phyloP scores from a whole-genome alignment of 2,329 filamentous ascomycete genomes.

The Alternaria triticimaculans region DNA sequence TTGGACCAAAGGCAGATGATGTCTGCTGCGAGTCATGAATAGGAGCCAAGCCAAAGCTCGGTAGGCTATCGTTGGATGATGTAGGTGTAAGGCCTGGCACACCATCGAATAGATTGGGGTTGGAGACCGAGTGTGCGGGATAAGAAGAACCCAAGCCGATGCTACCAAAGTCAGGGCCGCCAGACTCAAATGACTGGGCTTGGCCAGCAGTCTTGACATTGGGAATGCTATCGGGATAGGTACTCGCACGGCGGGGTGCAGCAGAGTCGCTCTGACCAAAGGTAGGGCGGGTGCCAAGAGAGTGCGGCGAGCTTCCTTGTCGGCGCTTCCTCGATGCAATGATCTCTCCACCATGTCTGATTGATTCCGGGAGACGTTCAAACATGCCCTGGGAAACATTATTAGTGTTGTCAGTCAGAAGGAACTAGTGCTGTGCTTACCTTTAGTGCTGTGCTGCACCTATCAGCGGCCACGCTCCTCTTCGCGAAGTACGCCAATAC shows the following conservation, averaged over 20 bases:
- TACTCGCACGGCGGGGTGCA: conserved; percentile 41
- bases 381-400: conserved; percentile 70
- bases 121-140: conserved; percentile 34
- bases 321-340: conserved; percentile 47
- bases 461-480: conserved; percentile 86
- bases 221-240: conserved; percentile 45
- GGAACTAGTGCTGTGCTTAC: conserved; percentile 57
- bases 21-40: conserved; percentile 34
- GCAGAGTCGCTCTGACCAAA: conserved; percentile 33
- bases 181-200: conserved; percentile 34
- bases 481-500: conserved; percentile 80
- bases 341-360: conserved; percentile 58
- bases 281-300: conserved; percentile 32
- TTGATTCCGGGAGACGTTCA: conserved; percentile 76
- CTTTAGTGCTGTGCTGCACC: conserved; percentile 78
- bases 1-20: conserved; percentile 36
- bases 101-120: conserved; percentile 38
- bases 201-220: conserved; percentile 35
- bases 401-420: conserved; percentile 13
- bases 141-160: conserved; percentile 38
- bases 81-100: conserved; percentile 44
- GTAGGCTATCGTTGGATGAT: conserved; percentile 38
- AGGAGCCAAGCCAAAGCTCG: conserved; percentile 33
- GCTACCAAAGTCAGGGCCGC: conserved; percentile 37
- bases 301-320: conserved; percentile 47